Evolutionary conservation across 2,329 filamentous ascomycete genomes (phyloP).

Genomic region (Scedosporium aurantiacum): DNA sequence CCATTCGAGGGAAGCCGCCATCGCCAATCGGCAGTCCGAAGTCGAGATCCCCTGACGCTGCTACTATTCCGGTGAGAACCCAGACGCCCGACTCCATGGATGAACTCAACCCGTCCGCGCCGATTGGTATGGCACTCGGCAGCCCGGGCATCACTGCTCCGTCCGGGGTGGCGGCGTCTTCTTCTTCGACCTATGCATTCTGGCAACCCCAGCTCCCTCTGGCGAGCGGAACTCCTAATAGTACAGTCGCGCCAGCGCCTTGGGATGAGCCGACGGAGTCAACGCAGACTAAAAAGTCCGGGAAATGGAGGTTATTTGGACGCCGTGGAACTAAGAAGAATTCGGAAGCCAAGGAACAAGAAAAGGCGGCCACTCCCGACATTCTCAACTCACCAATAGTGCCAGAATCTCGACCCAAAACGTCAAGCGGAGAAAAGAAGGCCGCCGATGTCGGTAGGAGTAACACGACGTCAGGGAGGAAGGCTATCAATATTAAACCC

Average conservation of each 20-base stretch:
- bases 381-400: neutral
- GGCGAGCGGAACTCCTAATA: neutral
- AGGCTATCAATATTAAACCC: slow-evolving; percentile 29
- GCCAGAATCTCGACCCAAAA: slow-evolving; percentile 1
- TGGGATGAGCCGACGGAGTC: slow-evolving; percentile 4
- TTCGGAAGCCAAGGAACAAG: neutral
- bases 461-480: slow-evolving; percentile 22
- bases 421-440: neutral
- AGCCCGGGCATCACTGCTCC: slow-evolving; percentile 38
- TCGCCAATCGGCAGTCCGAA: slow-evolving; percentile 31
- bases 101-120: slow-evolving; percentile 19
- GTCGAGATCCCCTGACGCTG: slow-evolving; percentile 19
- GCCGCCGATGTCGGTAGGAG: slow-evolving; percentile 19
- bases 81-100: slow-evolving; percentile 30
- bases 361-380: neutral
- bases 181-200: neutral
- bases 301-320: slow-evolving; percentile 11
- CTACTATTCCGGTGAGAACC: slow-evolving; percentile 25
- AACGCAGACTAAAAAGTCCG: slow-evolving; percentile 1
- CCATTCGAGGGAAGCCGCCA: slow-evolving; percentile 28
- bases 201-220: slow-evolving; percentile 5
- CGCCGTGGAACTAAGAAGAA: slow-evolving; percentile 4
- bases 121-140: slow-evolving; percentile 65
- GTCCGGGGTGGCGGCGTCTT: neutral
- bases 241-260: neutral